Percentiles rank a stretch among this genome's conserved stretches.
phyloP scores from a whole-genome alignment of 495 filamentous ascomycete genomes.

The Gamarada debralockiae region DNA sequence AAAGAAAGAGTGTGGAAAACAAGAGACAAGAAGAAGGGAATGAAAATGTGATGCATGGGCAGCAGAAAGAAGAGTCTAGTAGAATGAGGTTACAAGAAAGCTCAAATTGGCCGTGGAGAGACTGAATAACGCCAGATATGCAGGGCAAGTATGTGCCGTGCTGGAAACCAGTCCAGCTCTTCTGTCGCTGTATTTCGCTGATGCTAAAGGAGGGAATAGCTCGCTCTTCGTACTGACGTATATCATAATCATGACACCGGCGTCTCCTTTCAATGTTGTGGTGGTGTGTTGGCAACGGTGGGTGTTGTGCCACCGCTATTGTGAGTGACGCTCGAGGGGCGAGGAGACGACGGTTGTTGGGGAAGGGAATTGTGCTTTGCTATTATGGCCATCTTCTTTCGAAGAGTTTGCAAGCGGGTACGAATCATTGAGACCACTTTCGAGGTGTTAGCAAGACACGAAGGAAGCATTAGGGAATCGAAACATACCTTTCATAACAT shows the following conservation, averaged over 20 bases:
- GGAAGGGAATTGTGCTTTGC: slow-evolving; percentile 36
- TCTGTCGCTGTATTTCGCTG: not conserved
- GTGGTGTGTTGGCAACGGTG: slow-evolving; percentile 31
- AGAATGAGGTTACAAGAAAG: not conserved
- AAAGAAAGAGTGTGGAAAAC: not conserved
- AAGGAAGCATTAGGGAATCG: slow-evolving; percentile 9
- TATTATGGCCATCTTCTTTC: slow-evolving; percentile 54
- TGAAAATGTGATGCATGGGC: not conserved
- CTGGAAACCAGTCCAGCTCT: slow-evolving; percentile 12
- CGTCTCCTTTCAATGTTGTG: slow-evolving; percentile 17
- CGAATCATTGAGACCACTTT: slow-evolving; percentile 60
- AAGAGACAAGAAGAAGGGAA: not conserved
- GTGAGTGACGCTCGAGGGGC: slow-evolving; percentile 18
- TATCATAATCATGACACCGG: not conserved
- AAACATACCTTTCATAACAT: slow-evolving; percentile 63
- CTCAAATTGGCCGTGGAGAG: not conserved
- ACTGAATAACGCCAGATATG: not conserved
- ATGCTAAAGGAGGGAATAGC: too few species aligned
- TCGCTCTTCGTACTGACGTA: not conserved
- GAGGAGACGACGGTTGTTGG: slow-evolving; percentile 19
- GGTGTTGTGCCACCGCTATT: slow-evolving; percentile 26
- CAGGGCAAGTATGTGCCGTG: not conserved
- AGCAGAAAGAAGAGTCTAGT: not conserved
- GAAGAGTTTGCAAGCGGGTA: slow-evolving; percentile 46
- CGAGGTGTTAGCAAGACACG: slow-evolving; percentile 25